Evolutionary conservation across 768 basidiomycete genomes (phyloP).

Genomic region (Suillus fuscotomentosus): DNA sequence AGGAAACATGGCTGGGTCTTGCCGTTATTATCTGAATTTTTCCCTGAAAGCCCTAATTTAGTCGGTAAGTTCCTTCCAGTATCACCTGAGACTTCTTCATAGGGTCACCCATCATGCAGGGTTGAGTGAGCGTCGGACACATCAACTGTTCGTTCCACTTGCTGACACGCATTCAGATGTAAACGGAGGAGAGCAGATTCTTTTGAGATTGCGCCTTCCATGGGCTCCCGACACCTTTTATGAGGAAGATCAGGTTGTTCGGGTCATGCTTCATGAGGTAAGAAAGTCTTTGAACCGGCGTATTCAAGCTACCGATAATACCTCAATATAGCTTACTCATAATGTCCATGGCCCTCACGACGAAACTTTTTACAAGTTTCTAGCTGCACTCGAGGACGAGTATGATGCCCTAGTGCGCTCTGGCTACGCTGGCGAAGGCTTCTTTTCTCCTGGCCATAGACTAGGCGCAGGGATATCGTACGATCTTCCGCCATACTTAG

Average conservation of each 20-base stretch:
- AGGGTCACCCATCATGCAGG: conserved; percentile 20
- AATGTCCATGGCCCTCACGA: conserved; percentile 91
- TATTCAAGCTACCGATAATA: neutral
- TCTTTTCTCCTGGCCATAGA: conserved; percentile 70
- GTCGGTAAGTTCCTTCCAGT: conserved; percentile 47
- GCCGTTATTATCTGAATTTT: conserved; percentile 84
- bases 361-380: conserved; percentile 74
- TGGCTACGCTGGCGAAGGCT: conserved; percentile 91
- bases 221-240: conserved; percentile 68
- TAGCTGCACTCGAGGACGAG: conserved; percentile 77
- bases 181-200: conserved; percentile 79
- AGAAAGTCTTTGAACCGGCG: conserved; percentile 8
- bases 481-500: conserved; percentile 63
- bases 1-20: conserved; percentile 77
- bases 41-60: conserved; percentile 69
- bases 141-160: conserved; percentile 3
- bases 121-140: conserved; percentile 33
- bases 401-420: conserved; percentile 74
- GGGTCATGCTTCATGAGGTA: conserved; percentile 91
- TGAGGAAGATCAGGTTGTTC: conserved; percentile 71
- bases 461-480: conserved; percentile 70
- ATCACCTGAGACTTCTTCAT: conserved; percentile 6
- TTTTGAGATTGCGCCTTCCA: conserved; percentile 75
- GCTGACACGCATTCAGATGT: conserved; percentile 47
- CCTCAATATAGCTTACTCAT: conserved; percentile 72